These are phyloP conservation scores for Annona cherimola DNA, from an alignment of 164 flowering plant genomes.

Conservation along the genomic window DNA sequence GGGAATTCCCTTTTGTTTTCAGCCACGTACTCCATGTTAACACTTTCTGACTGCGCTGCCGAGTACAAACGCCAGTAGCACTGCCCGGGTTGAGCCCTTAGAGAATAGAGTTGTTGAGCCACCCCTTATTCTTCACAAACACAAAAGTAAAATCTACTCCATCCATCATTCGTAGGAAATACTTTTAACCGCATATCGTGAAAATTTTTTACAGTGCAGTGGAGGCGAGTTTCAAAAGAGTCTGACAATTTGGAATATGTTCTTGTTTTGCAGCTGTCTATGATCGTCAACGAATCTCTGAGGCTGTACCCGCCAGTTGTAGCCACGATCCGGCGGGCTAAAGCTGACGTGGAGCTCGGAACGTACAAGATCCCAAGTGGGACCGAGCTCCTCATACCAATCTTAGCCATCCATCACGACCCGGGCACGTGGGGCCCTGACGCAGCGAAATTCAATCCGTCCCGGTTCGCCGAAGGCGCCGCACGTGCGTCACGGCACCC, in stretches of 20 bases:
- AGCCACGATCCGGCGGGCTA: conserved; percentile 81
- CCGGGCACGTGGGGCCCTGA: conserved; percentile 77
- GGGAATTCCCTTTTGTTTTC: too few relatives aligned
- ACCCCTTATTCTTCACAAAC: too few relatives aligned
- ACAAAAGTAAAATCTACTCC: too few relatives aligned
- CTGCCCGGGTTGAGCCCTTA: too few relatives aligned
- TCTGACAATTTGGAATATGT: neutral
- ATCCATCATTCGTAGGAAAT: too few relatives aligned
- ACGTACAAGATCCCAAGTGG: conserved; percentile 65
- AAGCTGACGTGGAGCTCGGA: conserved; percentile 66
- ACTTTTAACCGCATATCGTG: too few relatives aligned
- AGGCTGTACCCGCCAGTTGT: conserved; percentile 82
- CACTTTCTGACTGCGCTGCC: too few relatives aligned
- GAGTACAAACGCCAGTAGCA: too few relatives aligned
- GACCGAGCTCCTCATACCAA: conserved; percentile 79
- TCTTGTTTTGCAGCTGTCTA: conserved; percentile 55
- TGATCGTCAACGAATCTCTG: conserved; percentile 85
- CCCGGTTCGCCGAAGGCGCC: conserved; percentile 65
- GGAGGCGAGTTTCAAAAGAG: neutral
- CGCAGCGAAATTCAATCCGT: conserved; percentile 81
- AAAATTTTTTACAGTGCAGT: too few relatives aligned
- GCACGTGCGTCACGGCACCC: conserved; percentile 81
- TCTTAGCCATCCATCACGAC: conserved; percentile 94
- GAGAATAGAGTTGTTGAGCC: too few relatives aligned
- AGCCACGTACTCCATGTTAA: too few relatives aligned